These are phyloP conservation scores for Boletus insuetus DNA, from an alignment of 768 basidiomycete genomes.

Conservation along the genomic window DNA sequence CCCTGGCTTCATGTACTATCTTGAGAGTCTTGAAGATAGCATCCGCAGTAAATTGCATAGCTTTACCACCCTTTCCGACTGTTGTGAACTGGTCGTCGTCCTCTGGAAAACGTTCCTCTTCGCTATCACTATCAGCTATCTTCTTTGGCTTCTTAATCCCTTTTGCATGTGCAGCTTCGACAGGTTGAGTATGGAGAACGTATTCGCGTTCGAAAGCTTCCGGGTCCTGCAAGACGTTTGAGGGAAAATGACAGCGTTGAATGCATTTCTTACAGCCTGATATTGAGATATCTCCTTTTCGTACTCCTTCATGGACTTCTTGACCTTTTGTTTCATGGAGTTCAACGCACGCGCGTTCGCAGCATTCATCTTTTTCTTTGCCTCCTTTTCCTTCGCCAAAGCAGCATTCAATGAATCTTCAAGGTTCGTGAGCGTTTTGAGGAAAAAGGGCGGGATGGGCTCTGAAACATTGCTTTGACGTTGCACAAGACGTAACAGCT, in stretches of 20 bases:
- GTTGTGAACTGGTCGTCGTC: conserved; percentile 80
- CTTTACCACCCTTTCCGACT: conserved; percentile 87
- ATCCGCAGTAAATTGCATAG: conserved; percentile 77
- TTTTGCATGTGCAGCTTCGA: conserved; percentile 35
- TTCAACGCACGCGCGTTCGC: conserved; percentile 92
- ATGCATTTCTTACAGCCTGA: conserved; percentile 56
- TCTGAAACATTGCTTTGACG: conserved; percentile 84
- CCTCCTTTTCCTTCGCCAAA: conserved; percentile 80
- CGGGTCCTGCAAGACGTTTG: conserved; percentile 60
- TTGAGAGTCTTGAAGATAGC: conserved; percentile 91
- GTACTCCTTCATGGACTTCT: conserved; percentile 86
- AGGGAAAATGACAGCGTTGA: neutral
- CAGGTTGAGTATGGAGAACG: conserved; percentile 48
- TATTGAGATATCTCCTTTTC: conserved; percentile 78
- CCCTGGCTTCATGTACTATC: conserved; percentile 88
- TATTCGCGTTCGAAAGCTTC: conserved; percentile 84
- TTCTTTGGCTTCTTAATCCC: conserved; percentile 39
- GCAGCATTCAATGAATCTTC: conserved; percentile 74
- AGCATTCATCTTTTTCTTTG: conserved; percentile 96
- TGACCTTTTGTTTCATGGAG: conserved; percentile 97
- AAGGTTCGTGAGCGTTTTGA: conserved; percentile 69
- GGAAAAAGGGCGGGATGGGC: conserved; percentile 82
- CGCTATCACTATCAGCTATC: conserved; percentile 35
- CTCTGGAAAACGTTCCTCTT: conserved; percentile 37
- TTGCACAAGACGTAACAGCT: conserved; percentile 86